Evolutionary conservation across 257 asterid species (phyloP).

Genomic region (Paraleonurus japonicus): DNA sequence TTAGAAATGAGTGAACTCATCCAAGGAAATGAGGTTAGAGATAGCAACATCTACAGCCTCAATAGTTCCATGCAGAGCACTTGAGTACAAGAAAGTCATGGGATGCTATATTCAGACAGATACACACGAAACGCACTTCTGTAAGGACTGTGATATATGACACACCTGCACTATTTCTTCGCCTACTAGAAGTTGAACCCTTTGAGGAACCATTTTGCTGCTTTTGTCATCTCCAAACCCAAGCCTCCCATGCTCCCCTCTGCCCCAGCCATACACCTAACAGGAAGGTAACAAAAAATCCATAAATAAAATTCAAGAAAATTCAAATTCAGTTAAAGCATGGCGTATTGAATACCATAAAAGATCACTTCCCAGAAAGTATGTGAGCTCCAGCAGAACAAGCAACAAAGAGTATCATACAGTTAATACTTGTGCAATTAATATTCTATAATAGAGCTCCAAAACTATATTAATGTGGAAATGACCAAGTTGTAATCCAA

Average conservation of each 20-base stretch:
- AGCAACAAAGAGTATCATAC: neutral
- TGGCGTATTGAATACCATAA: neutral
- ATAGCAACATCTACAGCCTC: slow-evolving; percentile 1
- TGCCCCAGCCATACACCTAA: slow-evolving; percentile 98
- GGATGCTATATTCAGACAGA: slow-evolving; percentile 5
- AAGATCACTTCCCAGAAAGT: neutral
- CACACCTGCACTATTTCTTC: slow-evolving; percentile 87
- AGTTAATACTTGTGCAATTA: neutral
- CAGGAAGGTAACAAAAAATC: slow-evolving; percentile 12
- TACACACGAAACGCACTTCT: neutral
- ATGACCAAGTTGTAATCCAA: neutral
- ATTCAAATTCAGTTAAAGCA: neutral
- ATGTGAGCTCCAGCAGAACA: neutral
- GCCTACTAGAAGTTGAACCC: slow-evolving; percentile 84
- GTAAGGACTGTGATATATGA: slow-evolving; percentile 20
- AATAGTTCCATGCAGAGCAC: neutral
- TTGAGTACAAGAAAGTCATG: neutral
- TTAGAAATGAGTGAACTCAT: neutral
- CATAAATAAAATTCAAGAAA: neutral
- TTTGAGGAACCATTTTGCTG: slow-evolving; percentile 99
- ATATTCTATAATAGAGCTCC: neutral
- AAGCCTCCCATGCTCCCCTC: slow-evolving; percentile 99
- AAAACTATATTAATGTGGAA: neutral
- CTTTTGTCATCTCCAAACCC: slow-evolving; percentile 99
- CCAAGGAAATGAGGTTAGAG: neutral